Evolutionary conservation across 1,284 basidiomycete genomes (phyloP).

Genomic region (Puccinia polysora): DNA sequence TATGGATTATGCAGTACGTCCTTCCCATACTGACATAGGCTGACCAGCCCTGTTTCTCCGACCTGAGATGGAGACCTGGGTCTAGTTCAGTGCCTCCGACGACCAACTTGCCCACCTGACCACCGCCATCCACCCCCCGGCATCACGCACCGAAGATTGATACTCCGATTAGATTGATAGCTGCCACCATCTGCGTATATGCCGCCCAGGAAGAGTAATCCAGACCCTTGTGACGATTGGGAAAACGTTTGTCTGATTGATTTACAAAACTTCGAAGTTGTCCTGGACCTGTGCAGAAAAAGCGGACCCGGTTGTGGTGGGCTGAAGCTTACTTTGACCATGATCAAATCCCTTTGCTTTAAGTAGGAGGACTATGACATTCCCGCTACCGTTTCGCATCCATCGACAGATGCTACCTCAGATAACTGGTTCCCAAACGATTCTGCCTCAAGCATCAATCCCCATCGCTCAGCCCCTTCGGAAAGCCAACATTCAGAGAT

Average conservation of each 20-base stretch:
- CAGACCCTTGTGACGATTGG: conserved; percentile 38
- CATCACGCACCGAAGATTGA: no score
- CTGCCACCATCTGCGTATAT: no score
- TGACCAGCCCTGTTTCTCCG: no score
- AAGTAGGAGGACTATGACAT: conserved; percentile 17
- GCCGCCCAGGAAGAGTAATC: neutral
- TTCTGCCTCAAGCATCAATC: neutral
- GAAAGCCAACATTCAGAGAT: neutral
- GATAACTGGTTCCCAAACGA: neutral
- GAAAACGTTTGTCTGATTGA: conserved; percentile 24
- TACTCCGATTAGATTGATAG: no score
- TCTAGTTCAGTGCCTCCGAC: no score
- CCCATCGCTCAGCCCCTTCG: neutral
- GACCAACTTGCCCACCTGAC: no score
- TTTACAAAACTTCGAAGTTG: neutral
- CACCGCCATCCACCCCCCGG: no score
- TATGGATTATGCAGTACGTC: no score
- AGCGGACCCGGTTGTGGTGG: no score
- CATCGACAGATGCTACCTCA: neutral
- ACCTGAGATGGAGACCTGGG: no score
- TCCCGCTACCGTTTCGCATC: neutral
- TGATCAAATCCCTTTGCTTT: neutral
- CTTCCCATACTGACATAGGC: no score
- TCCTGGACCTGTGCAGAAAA: neutral
- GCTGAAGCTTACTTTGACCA: neutral